Percentiles rank a stretch among this genome's conserved stretches.
Evolutionary conservation across 352 stramenopile genomes (phyloP).

Genomic region (Pythium phragmiticola): DNA sequence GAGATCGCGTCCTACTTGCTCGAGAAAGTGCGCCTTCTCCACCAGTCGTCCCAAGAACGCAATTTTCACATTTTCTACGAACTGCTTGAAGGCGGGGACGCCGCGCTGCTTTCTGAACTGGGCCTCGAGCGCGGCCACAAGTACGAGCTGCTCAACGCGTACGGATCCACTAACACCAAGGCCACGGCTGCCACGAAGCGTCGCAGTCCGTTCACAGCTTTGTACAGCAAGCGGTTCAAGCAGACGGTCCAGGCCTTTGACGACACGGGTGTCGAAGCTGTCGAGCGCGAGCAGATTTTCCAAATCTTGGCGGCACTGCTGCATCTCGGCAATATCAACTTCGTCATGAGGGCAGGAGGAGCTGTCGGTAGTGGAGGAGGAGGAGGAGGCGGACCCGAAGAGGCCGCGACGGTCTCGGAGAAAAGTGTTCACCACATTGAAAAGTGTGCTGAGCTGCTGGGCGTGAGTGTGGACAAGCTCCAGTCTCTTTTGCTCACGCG

Average conservation of each 20-base stretch:
- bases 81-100: constrained; percentile 80
- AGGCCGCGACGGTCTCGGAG: constrained; percentile 46
- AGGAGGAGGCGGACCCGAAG: constrained; percentile 30
- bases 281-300: constrained; percentile 59
- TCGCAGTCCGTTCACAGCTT: constrained; percentile 32
- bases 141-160: constrained; percentile 90
- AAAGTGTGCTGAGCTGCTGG: constrained; percentile 86
- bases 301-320: constrained; percentile 89
- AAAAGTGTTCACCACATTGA: constrained; percentile 52
- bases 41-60: constrained; percentile 90
- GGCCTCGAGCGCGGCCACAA: constrained; percentile 58
- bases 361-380: background rate
- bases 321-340: constrained; percentile 95
- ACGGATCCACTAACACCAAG: constrained; percentile 54
- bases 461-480: constrained; percentile 79
- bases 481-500: constrained; percentile 87
- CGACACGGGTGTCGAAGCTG: constrained; percentile 59
- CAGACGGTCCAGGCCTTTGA: constrained; percentile 76
- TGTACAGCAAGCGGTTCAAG: constrained; percentile 58
- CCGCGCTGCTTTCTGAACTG: constrained; percentile 62
- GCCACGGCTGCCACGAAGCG: constrained; percentile 27
- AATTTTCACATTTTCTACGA: constrained; percentile 98
- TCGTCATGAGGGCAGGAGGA: constrained; percentile 33
- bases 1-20: constrained; percentile 96
- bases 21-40: constrained; percentile 95